phyloP scores from a whole-genome alignment of 148 eudicot species.

The Rheum nobile region DNA sequence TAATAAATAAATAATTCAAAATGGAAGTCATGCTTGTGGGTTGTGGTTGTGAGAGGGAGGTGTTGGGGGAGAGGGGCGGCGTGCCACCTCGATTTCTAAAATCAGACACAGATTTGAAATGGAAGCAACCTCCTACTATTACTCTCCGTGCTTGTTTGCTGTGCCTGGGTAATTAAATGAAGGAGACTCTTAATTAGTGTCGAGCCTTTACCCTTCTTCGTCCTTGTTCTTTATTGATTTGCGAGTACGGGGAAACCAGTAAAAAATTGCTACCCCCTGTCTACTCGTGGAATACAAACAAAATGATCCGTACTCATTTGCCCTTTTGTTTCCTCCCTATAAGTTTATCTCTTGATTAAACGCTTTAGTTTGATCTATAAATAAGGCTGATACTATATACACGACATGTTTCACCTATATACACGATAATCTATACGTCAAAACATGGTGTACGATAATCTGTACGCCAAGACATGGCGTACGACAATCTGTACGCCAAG shows the following conservation, averaged over 20 bases:
- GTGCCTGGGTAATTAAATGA: neutral
- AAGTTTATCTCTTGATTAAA: neutral
- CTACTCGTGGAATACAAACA: neutral
- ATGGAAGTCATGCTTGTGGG: neutral
- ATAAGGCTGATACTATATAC: no score
- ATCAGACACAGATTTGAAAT: conserved; percentile 27
- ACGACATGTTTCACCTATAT: no score
- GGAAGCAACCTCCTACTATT: conserved; percentile 15
- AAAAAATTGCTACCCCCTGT: neutral
- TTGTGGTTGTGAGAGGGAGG: neutral
- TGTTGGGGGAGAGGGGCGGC: conserved; percentile 14
- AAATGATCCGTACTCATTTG: neutral
- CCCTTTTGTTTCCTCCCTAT: neutral
- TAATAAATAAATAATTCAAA: no score
- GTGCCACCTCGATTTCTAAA: conserved; percentile 31
- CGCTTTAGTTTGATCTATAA: no score
- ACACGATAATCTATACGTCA: no score
- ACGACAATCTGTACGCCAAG: no score
- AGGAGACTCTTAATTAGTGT: neutral
- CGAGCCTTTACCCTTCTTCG: conserved; percentile 5
- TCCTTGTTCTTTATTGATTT: conserved; percentile 21
- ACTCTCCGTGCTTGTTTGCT: neutral
- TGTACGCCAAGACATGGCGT: no score
- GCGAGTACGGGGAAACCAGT: conserved; percentile 7
- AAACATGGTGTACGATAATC: no score